Base-by-base conservation (phyloP, 1,284 basidiomycete species). In the Inonotus obliquus region DNA sequence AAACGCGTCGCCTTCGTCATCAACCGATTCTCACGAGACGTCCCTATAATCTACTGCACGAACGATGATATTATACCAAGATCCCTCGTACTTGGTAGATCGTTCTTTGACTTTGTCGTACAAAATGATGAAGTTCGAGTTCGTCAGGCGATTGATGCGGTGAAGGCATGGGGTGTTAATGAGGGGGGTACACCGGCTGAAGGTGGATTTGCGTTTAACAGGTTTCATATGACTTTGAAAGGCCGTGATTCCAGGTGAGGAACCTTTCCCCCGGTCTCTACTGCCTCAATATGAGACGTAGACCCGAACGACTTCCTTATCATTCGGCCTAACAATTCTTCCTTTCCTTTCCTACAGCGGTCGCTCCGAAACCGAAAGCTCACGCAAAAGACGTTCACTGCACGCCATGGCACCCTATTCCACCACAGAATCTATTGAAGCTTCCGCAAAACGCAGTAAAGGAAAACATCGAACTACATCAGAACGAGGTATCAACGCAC, bases 141-240 rank as follows among this genome's bases (percentile, higher is more conserved):
- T 19, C 78, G 81, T 19, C 79, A 77, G 60, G 91, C 87, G 86
- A 85, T 91, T 60, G 83, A 84, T 64, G 80, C 81, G 58, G 82
- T 90, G 66, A 91, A 91, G 70, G 79, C 81, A 2, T 91, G 88
- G 85, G 89, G 88, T n/a, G 88, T 91, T 52, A 90, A 89, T 65
- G 89, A 90, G 70, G 79, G 82, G 6, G 89, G 89, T 0, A 85
- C 87, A 70, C 89, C 89, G n/a, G 87, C 85, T 69, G 87, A 90
- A 66, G 89, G 89, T 29, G 89, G 89, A 0, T 91, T 91, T 69
- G 89, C 87, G 13, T 91, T 87, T 72, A 87, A 87, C 11, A 82
- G 80, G 67, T 91, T 91, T 67, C 74, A 71, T 37, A 68, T 89
- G 2, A 71, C 79, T 61, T 73, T 78, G 1, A 74, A 77, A 56